Evolutionary conservation across 352 stramenopile species (phyloP).

Genomic region (Blastocystis sp.): DNA sequence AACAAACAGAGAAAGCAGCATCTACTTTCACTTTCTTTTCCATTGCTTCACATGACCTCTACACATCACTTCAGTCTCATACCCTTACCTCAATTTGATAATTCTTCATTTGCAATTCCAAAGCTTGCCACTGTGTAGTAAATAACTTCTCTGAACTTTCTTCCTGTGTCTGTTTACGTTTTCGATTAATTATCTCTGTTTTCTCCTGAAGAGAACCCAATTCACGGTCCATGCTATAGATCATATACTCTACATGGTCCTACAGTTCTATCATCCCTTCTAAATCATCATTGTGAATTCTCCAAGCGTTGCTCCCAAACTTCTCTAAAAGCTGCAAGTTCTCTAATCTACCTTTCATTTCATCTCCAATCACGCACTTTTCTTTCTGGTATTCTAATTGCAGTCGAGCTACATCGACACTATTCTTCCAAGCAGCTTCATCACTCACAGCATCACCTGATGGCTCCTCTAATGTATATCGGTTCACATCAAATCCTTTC

Average conservation of each 20-base stretch:
- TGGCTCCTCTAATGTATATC: constrained; percentile 23
- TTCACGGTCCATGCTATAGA: not conserved
- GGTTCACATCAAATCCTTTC: constrained; percentile 17
- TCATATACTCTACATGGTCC: not conserved
- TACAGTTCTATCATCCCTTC: not conserved
- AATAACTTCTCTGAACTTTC: not conserved
- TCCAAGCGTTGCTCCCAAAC: constrained; percentile 47
- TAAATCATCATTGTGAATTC: constrained; percentile 43
- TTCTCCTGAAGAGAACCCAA: not conserved
- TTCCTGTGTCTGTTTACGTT: not conserved
- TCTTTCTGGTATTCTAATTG: constrained; percentile 52
- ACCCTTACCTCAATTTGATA: constrained; percentile 4
- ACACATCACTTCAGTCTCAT: not conserved
- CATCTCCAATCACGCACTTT: not conserved
- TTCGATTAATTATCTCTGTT: not conserved
- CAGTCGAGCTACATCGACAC: not conserved
- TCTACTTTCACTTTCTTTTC: not conserved
- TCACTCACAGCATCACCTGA: not conserved
- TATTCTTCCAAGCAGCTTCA: not conserved
- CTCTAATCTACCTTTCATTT: not conserved
- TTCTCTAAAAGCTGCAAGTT: constrained; percentile 41
- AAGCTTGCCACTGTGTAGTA: not conserved
- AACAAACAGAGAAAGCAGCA: not conserved
- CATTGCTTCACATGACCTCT: constrained; percentile 4
- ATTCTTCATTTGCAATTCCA: constrained; percentile 38